Percentiles rank a stretch among this genome's conserved stretches.
Evolutionary conservation across 2,329 filamentous ascomycete genomes (phyloP).

Genomic region (Lasiodiplodia sp.): DNA sequence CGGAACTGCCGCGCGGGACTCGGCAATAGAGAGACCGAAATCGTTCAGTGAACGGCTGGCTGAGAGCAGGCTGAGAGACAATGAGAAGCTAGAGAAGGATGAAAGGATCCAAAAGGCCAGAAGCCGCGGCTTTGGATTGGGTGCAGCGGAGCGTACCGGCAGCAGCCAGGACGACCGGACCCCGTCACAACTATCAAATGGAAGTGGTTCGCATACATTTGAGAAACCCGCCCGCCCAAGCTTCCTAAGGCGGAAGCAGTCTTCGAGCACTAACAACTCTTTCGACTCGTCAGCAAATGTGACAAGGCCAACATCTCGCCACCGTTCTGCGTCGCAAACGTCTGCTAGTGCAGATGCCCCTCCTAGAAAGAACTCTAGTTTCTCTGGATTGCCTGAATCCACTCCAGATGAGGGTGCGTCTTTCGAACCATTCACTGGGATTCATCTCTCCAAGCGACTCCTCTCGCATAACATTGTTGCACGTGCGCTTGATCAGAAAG

Average conservation of each 20-base stretch:
- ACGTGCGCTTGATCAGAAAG: constrained; percentile 79
- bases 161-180: constrained; percentile 31
- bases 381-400: constrained; percentile 29
- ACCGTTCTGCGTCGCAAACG: not conserved
- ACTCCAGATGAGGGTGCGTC: constrained; percentile 42
- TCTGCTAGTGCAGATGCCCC: not conserved
- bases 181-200: constrained; percentile 25
- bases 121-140: constrained; percentile 49
- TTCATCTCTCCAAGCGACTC: constrained; percentile 83
- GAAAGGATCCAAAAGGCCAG: constrained; percentile 52
- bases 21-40: constrained; percentile 47
- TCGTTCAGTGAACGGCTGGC: constrained; percentile 88
- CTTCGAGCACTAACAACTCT: constrained; percentile 8
- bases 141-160: constrained; percentile 28
- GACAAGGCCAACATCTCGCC: constrained; percentile 12
- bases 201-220: constrained; percentile 11
- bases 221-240: constrained; percentile 14
- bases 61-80: constrained; percentile 62
- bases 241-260: not conserved
- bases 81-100: constrained; percentile 53
- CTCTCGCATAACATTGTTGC: constrained; percentile 82
- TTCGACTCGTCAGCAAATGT: not conserved
- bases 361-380: constrained; percentile 16
- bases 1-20: not conserved
- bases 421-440: constrained; percentile 82